Conservation (phyloP, 768 basidiomycete species). For the Kwoniella sp. region DNA sequence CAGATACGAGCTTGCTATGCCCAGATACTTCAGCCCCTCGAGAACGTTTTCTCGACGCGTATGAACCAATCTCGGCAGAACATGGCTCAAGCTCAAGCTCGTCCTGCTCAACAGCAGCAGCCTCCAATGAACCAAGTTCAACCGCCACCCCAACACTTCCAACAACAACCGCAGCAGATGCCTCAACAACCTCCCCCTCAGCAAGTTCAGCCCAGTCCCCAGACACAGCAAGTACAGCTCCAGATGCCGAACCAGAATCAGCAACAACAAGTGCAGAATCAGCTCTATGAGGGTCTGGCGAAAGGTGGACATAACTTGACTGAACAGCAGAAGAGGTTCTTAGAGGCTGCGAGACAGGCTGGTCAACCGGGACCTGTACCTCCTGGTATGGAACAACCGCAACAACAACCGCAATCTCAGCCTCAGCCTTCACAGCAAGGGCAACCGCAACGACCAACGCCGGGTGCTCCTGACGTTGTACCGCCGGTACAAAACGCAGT, state of each 20-base stretch:
- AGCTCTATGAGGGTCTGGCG: neutral
- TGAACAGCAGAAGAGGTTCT: slow-evolving; percentile 21
- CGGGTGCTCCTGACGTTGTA: neutral
- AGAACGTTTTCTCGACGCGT: slow-evolving; percentile 31
- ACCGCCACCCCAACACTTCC: slow-evolving; percentile 19
- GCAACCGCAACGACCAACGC: slow-evolving; percentile 5
- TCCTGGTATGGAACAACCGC: slow-evolving; percentile 1
- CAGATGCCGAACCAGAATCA: slow-evolving; percentile 3
- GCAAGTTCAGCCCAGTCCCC: slow-evolving; percentile 11
- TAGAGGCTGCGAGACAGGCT: slow-evolving; percentile 13
- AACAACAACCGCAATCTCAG: slow-evolving; percentile 8
- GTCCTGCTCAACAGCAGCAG: slow-evolving; percentile 17
- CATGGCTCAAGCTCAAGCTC: slow-evolving; percentile 2
- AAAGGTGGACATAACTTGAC: slow-evolving; percentile 6
- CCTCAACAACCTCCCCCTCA: slow-evolving; percentile 11
- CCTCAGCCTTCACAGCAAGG: slow-evolving; percentile 6
- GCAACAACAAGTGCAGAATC: slow-evolving; percentile 4
- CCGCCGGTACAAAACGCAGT: neutral
- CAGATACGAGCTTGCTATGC: slow-evolving; percentile 30
- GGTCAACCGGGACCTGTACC: slow-evolving; percentile 4
- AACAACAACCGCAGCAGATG: slow-evolving; percentile 6
- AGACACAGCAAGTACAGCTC: neutral
- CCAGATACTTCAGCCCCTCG: slow-evolving; percentile 25
- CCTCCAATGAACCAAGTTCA: slow-evolving; percentile 26
- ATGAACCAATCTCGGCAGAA: slow-evolving; percentile 26